Conservation (phyloP, 257 asterid genomes). For the Solanum stenotomum region DNA sequence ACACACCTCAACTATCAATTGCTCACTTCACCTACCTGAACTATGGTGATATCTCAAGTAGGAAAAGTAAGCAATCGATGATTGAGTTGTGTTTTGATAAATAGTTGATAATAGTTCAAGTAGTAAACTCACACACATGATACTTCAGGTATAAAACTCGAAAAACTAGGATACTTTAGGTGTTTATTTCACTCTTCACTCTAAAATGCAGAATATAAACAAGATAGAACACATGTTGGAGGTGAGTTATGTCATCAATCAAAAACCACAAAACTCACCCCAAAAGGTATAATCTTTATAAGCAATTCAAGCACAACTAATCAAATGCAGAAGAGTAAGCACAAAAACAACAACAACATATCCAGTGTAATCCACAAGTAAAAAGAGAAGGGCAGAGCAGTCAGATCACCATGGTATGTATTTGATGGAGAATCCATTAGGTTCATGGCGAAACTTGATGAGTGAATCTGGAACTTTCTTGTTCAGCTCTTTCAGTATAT, state of each 20-base stretch:
- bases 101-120: too few species aligned
- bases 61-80: background rate
- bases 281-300: background rate
- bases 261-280: background rate
- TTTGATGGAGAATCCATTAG: constrained; percentile 41
- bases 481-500: constrained; percentile 60
- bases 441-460: constrained; percentile 32
- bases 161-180: too few species aligned
- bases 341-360: too few species aligned
- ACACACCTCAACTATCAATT: background rate
- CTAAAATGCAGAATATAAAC: background rate
- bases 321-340: background rate
- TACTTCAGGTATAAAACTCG: background rate
- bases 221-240: background rate
- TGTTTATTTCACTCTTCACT: background rate
- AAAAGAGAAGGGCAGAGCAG: background rate
- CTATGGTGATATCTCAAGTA: background rate
- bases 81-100: background rate
- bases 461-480: constrained; percentile 80
- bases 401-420: constrained; percentile 60
- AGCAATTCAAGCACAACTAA: background rate
- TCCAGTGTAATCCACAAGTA: too few species aligned
- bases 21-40: background rate
- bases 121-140: too few species aligned
- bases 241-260: background rate